Conservation (phyloP, 2,329 filamentous ascomycete genomes). For the Penicillium janthinellum region DNA sequence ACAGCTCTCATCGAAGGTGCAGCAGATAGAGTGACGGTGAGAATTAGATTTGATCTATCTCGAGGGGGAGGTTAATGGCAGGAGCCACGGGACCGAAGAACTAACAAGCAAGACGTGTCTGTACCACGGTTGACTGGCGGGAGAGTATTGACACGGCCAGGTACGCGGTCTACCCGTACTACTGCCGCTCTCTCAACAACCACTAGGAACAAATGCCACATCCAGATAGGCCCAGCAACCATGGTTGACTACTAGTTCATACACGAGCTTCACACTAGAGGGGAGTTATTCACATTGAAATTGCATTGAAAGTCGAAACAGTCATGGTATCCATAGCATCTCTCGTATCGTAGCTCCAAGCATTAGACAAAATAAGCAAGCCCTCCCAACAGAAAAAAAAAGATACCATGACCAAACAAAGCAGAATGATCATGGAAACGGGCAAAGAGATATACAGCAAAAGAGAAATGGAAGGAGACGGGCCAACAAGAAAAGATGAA, state of each 20-base stretch:
- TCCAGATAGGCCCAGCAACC: neutral
- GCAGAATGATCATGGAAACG: neutral
- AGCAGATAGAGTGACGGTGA: neutral
- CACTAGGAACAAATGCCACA: neutral
- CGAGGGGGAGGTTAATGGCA: neutral
- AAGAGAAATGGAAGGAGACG: conserved; percentile 2
- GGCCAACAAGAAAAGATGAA: conserved; percentile 1
- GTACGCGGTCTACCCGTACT: neutral
- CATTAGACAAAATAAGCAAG: conserved; percentile 23
- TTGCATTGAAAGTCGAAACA: conserved; percentile 7
- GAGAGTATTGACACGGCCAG: conserved; percentile 12
- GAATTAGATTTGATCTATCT: neutral
- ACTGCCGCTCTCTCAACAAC: neutral
- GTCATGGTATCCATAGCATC: conserved; percentile 34
- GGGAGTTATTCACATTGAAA: neutral
- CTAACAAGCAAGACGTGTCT: neutral
- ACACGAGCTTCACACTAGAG: no score
- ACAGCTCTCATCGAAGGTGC: conserved; percentile 13
- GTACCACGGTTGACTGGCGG: conserved; percentile 2
- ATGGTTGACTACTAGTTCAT: neutral
- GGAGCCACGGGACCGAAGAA: neutral
- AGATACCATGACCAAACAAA: conserved; percentile 8
- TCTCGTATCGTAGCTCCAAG: conserved; percentile 28
- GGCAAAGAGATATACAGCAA: conserved; percentile 13
- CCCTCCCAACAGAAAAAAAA: conserved; percentile 8